Evolutionary conservation across 352 stramenopile species (phyloP), one percentile per base, ranked within the genome.

Genomic region (Plasmopara muralis): DNA sequence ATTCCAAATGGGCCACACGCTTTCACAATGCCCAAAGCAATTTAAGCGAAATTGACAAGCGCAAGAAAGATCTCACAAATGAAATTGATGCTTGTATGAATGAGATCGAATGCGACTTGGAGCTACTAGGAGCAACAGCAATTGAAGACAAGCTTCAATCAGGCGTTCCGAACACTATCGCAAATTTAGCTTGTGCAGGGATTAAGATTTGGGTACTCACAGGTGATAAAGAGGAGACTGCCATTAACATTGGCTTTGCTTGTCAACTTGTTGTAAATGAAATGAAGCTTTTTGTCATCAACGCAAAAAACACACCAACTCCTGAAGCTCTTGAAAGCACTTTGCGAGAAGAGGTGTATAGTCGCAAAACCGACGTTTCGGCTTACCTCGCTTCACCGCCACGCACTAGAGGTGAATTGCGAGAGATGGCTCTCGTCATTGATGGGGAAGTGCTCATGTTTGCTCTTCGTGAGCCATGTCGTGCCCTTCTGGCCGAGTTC

Each of bases 191-290:
- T 0, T 68, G 59, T 9, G 92, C 88, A 2, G 89, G 92, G 2
- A 89, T 98, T 30, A 94, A 95, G 57, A 87, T 97, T 15, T 97
- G 90, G 88, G 89, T 98, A 16, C 83, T 98, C 38, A 98, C 92
- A 4, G 91, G 91, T 5, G 92, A 98, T 66, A 98, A 98, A 56
- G 69, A 93, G 49, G 92, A 98, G 60, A 98, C 92, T 5, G 92
- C 92, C 15, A 95, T 98, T 57, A 97, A 98, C 63, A 98, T 98
- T 47, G 92, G 82, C 7, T 95, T 95, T 40, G 82, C 87, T 8
- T 95, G 83, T 44, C 83, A 95, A 42, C 63, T 97, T 10, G 43
- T 97, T 15, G 88, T 74, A n/a, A 84, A 86, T 39, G 65, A 85
- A 6, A 95, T 90, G 77, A 74, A 82, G 18, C 76, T 87, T 16